Evolutionary conservation across 140 eudicot species (phyloP), one percentile per base, ranked within the genome.

Genomic region (Stevia rebaudiana): DNA sequence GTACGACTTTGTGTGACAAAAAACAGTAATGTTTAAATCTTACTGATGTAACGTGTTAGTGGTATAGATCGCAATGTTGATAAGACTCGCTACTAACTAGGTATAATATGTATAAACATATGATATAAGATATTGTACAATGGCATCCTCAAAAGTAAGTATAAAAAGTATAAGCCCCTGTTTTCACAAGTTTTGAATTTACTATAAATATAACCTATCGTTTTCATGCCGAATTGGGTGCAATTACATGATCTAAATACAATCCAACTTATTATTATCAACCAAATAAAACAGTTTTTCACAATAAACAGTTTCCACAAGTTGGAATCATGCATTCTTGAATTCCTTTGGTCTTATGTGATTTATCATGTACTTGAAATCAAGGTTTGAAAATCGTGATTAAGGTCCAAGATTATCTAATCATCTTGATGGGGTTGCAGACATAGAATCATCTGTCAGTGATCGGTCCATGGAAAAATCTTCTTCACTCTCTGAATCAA

Each of bases 401-500:
- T 30, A 16, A 25, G 5, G 21, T 46, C 63, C 28, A 44, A 65
- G 11, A 46, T 36, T 37, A 25, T 47, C 12, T 6, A 17, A n/a
- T 65, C 62, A 62, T 46, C 21, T 59, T 41, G 85, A 77, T 4
- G 83, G 70, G 28, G 80, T 74, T 11, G 83, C 73, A 15, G 88
- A 77, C 51, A 79, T 65, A 19, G 96, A 84, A 55, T 88, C 89
- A 71, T 88, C 96, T 0, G 94, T 84, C 22, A 78, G 36, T 7
- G 95, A 88, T n/a, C 58, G 94, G 36, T 87, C 95, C 42, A 59
- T 11, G 15, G 92, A 83, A 17, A 72, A 36, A 50, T 78, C 80
- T 2, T 82, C 89, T 31, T 84, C 95, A 13, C 85, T 82, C 63
- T 80, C 89, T n/a, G 94, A 82, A 11, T 78, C 89, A 2, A 10